Evolutionary conservation across 345 rosid species (phyloP).

Genomic region (Eucalyptus pauciflora): DNA sequence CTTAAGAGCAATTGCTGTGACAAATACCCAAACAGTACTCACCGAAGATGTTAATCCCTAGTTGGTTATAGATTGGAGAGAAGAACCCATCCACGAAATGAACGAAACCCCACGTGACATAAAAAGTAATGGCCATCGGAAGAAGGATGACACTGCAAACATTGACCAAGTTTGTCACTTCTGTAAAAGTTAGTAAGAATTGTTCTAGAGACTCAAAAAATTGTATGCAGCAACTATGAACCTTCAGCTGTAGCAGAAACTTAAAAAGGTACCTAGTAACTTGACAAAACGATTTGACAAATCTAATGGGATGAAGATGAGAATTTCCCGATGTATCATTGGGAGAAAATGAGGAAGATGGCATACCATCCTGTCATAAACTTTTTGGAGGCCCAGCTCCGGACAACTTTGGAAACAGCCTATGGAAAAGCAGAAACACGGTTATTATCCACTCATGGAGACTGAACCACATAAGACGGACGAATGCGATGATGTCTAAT

Average conservation of each 20-base stretch:
- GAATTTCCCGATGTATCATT: neutral
- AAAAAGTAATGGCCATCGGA: conserved; percentile 48
- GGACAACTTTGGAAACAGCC: conserved; percentile 30
- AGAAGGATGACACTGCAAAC: conserved; percentile 40
- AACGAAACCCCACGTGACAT: conserved; percentile 44
- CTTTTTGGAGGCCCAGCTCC: conserved; percentile 54
- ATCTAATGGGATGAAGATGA: neutral
- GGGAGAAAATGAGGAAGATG: neutral
- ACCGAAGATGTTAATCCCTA: conserved; percentile 45
- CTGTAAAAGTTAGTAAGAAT: neutral
- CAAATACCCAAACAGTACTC: neutral
- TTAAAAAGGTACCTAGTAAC: neutral
- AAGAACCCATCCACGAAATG: conserved; percentile 52
- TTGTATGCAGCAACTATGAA: neutral
- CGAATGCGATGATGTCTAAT: neutral
- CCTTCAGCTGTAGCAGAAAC: neutral
- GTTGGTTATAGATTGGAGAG: conserved; percentile 46
- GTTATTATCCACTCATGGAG: neutral
- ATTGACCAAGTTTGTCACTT: neutral
- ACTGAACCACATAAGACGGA: neutral
- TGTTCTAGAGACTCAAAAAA: neutral
- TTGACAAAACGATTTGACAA: neutral
- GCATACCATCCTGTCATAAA: conserved; percentile 53
- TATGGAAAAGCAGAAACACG: neutral
- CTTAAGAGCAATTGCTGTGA: neutral